Evolutionary conservation across 352 stramenopile species (phyloP).

Genomic region (Globisporangium alternatum): DNA sequence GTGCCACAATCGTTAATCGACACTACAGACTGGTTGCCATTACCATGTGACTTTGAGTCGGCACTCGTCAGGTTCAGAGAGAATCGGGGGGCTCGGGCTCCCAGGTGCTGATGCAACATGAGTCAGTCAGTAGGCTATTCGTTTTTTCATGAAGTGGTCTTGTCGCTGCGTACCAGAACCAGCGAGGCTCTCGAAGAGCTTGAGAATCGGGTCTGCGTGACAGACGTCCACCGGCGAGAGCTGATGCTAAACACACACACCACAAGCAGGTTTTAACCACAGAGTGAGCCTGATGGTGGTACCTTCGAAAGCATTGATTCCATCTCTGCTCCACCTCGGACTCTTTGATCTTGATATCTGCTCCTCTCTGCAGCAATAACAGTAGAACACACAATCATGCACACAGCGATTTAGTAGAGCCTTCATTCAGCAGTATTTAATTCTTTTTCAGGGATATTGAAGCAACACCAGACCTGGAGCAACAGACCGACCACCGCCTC

Average conservation of each 20-base stretch:
- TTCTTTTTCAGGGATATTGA: background rate
- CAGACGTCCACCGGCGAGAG: slow-evolving; percentile 66
- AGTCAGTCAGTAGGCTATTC: background rate
- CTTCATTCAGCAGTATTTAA: no score
- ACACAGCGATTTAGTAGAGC: no score
- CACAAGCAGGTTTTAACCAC: background rate
- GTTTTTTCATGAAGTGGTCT: background rate
- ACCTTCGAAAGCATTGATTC: no score
- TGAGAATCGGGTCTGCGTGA: slow-evolving; percentile 35
- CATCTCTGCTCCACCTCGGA: slow-evolving; percentile 28
- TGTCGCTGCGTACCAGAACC: slow-evolving; percentile 32
- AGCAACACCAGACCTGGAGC: slow-evolving; percentile 38
- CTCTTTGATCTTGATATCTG: slow-evolving; percentile 47
- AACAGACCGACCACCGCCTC: slow-evolving; percentile 40
- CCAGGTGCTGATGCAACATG: slow-evolving; percentile 29
- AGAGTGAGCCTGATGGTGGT: background rate
- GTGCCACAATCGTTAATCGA: background rate
- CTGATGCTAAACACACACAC: slow-evolving; percentile 34
- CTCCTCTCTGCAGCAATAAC: slow-evolving; percentile 34
- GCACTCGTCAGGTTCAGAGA: slow-evolving; percentile 19
- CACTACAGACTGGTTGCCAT: background rate
- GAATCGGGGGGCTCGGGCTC: slow-evolving; percentile 21
- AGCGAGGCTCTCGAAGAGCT: slow-evolving; percentile 36
- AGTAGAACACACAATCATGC: background rate
- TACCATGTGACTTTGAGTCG: slow-evolving; percentile 41